Evolutionary conservation across 306 rosid genomes (phyloP), one percentile per base, ranked within the genome.

Genomic region (Gastrolobium bilobum): DNA sequence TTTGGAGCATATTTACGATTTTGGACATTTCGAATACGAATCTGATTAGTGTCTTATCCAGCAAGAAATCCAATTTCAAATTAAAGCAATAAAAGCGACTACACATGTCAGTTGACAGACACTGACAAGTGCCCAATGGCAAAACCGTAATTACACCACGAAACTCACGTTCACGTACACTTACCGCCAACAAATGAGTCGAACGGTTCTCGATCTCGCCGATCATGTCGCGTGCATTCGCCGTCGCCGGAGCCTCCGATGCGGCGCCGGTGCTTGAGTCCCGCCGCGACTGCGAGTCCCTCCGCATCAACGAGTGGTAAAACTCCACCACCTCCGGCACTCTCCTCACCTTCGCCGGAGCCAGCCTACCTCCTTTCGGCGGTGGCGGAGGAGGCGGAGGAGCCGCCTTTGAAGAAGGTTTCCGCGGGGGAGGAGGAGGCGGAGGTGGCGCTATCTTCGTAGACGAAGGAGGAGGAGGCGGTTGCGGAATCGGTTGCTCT

Each of bases 131-230:
- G 37, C 34, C 38, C 38, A 81, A 82, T 88, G 91, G 90, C 86
- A 87, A 57, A 67, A 63, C 29, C 30, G 97, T 51, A 85, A 89
- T 80, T 86, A 71, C 13, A 0, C 9, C 26, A 33, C 5, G 37
- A 7, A 67, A 68, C 26, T 20, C 26, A 20, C 26, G 50, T 62
- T 69, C 79, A 81, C 86, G 68, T 40, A 46, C 65, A 91, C 99
- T 89, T 86, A 96, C 99, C 46, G 97, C 97, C 70, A 90, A 87
- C 77, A 96, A 72, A 79, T 96, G 88, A 53, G 97, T 54, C 1
- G 99, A 96, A n/a, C 99, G 98, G 85, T 96, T 96, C 90, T 93
- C 99, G n/a, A 96, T 96, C 90, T 96, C 99, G 48, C 98, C 99
- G 90, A 96, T 96, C 99, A 96, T 96, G 86, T 93, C 97, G 4